Percentiles rank a stretch among this genome's conserved stretches.
phyloP scores from a whole-genome alignment of 352 stramenopile genomes.

The Globisporangium camurandrum region DNA sequence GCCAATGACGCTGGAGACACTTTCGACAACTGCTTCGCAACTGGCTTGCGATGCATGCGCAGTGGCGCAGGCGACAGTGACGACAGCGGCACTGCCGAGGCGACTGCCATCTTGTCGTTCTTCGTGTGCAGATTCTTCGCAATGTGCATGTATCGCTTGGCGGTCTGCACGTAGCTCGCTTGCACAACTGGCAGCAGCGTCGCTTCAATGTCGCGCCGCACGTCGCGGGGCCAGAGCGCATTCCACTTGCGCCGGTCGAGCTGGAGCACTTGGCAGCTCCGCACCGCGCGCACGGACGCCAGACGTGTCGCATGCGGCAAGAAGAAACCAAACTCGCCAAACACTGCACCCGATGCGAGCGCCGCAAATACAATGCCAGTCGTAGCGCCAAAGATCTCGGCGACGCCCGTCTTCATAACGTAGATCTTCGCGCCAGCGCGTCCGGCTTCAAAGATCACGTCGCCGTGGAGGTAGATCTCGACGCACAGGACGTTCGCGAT shows the following conservation, averaged over 20 bases:
- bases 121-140: constrained; percentile 61
- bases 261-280: constrained; percentile 57
- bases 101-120: constrained; percentile 30
- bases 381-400: constrained; percentile 31
- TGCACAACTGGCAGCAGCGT: constrained; percentile 27
- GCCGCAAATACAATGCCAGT: constrained; percentile 32
- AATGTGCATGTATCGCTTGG: constrained; percentile 42
- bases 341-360: constrained; percentile 24
- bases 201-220: constrained; percentile 32
- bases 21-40: constrained; percentile 3
- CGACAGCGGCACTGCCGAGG: too few relatives aligned
- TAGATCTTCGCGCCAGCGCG: constrained; percentile 32
- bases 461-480: constrained; percentile 56
- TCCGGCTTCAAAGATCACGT: constrained; percentile 50
- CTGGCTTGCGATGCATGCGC: too few relatives aligned
- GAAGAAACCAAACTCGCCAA: constrained; percentile 65
- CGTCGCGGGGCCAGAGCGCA: constrained; percentile 30
- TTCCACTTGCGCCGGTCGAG: constrained; percentile 44
- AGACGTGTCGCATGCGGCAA: constrained; percentile 33
- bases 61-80: too few relatives aligned
- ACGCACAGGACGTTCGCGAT: constrained; percentile 37
- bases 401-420: constrained; percentile 40
- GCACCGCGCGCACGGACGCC: constrained; percentile 34
- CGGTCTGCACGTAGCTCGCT: constrained; percentile 24
- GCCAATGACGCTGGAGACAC: not conserved